Evolutionary conservation across 2,329 filamentous ascomycete genomes (phyloP), one percentile per base, ranked within the genome.

Genomic region (Paecilomyces sp.): DNA sequence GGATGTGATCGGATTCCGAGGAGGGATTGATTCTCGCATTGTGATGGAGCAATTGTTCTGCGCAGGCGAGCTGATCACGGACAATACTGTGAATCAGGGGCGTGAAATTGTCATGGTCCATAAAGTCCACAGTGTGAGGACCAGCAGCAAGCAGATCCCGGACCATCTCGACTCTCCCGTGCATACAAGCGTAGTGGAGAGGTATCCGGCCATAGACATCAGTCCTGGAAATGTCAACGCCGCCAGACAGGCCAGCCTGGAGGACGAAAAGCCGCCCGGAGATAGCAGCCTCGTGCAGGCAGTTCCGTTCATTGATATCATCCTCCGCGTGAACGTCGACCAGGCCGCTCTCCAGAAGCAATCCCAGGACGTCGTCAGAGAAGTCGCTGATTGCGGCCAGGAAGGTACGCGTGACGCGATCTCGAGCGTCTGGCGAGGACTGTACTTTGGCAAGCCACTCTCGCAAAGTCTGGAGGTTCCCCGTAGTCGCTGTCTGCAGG

Each of bases 91-190:
- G 94, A 60, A 99, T 94, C 54, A 99, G 79, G 0, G 94, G 92
- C 0, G 93, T 97, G 73, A 96, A 99, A 75, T 96, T 97, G 77
- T 99, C 93, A 70, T 97, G 90, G 70, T 99, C 94, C 70, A 92
- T 92, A 50, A 89, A 80, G 71, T 97, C 87, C 62, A 97, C 89
- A 0, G 91, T 96, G 22, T 85, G 80, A 3, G 86, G 84, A 54
- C 89, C 87, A 24, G 85, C 85, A 63, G 83, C 78, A 56, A 96
- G 78, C 22, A 97, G 80, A 52, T 85, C 83, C 65, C 90, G 84
- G 30, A 95, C 84, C 86, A 96, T 92, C 58, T 90, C 89, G 22
- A 95, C 82, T 54, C 90, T 85, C 4, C 94, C 94, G 77, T 97
- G 91, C 84, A 97, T 92, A 73, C 91, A 96, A 13, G 94, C 92